These are phyloP conservation scores for Meyerozyma elateridarum DNA, from an alignment of 1,139 yeast genomes.

Conservation along the genomic window DNA sequence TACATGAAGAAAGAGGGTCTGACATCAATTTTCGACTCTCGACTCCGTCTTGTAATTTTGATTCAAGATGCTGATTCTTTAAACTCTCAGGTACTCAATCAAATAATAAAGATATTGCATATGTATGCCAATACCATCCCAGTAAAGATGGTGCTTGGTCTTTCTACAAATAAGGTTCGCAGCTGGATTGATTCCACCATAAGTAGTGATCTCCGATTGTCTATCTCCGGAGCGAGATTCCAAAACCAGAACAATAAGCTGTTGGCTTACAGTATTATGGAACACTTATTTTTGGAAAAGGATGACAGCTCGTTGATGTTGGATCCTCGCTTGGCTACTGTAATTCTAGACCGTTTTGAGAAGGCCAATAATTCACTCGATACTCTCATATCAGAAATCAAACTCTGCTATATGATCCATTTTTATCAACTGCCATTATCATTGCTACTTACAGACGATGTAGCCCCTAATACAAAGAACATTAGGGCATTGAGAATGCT, in stretches of 20 bases:
- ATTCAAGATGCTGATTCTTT: constrained; percentile 67
- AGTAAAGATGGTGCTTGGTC: constrained; percentile 46
- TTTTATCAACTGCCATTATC: constrained; percentile 63
- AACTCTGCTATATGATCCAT: constrained; percentile 63
- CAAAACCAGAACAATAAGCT: constrained; percentile 38
- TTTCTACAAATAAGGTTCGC: constrained; percentile 44
- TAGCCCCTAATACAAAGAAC: constrained; percentile 16
- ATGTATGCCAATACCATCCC: constrained; percentile 34
- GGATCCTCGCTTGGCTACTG: constrained; percentile 27
- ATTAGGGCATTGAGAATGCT: constrained; percentile 37
- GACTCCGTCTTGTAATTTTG: constrained; percentile 35
- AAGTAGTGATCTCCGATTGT: constrained; percentile 26
- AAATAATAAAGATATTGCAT: constrained; percentile 44
- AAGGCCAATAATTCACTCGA: constrained; percentile 49
- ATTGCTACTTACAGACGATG: constrained; percentile 8
- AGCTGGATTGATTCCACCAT: constrained; percentile 35
- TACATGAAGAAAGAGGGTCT: constrained; percentile 13
- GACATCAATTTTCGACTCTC: constrained; percentile 8
- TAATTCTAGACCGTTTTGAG: constrained; percentile 33
- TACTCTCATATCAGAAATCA: constrained; percentile 47
- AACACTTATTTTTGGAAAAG: constrained; percentile 30
- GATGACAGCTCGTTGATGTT: constrained; percentile 18
- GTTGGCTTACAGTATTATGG: constrained; percentile 34
- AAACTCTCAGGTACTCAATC: constrained; percentile 46
- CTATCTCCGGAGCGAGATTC: constrained; percentile 40